Evolutionary conservation across 805 yeast genomes (phyloP).

Genomic region (Hanseniaspora lachancei): DNA sequence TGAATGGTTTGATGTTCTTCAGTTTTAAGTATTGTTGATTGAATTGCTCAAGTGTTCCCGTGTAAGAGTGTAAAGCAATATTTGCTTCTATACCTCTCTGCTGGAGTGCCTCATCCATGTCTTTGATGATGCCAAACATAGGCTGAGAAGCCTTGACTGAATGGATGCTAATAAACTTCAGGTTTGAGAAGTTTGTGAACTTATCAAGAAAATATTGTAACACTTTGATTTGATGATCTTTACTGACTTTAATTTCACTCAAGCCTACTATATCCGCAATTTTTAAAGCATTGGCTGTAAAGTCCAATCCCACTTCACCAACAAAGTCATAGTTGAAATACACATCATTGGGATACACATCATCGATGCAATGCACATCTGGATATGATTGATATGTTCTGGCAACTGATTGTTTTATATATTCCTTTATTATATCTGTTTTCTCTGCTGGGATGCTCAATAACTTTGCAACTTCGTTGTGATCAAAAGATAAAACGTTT

Average conservation of each 20-base stretch:
- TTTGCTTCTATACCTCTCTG: constrained; percentile 21
- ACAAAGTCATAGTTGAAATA: constrained; percentile 30
- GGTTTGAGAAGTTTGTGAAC: constrained; percentile 32
- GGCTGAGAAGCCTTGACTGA: constrained; percentile 58
- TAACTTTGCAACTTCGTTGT: constrained; percentile 24
- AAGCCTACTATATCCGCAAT: constrained; percentile 13
- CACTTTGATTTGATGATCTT: constrained; percentile 53
- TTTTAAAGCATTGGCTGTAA: constrained; percentile 37
- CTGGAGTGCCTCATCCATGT: constrained; percentile 5
- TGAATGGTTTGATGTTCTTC: constrained; percentile 22
- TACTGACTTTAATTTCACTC: constrained; percentile 39
- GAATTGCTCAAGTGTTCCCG: constrained; percentile 68
- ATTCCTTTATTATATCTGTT: constrained; percentile 37
- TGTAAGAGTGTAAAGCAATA: constrained; percentile 70
- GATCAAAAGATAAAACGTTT: constrained; percentile 30
- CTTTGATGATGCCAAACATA: constrained; percentile 20
- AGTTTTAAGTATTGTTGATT: constrained; percentile 24
- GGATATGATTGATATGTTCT: constrained; percentile 7
- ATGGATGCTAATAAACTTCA: constrained; percentile 58
- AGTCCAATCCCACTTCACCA: constrained; percentile 91
- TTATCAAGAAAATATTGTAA: constrained; percentile 39
- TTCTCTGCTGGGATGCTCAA: constrained; percentile 43
- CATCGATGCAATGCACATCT: background rate
- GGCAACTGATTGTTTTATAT: constrained; percentile 22
- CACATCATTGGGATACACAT: background rate